Evolutionary conservation across 768 basidiomycete genomes (phyloP).

Genomic region (Naganishia kalamii): DNA sequence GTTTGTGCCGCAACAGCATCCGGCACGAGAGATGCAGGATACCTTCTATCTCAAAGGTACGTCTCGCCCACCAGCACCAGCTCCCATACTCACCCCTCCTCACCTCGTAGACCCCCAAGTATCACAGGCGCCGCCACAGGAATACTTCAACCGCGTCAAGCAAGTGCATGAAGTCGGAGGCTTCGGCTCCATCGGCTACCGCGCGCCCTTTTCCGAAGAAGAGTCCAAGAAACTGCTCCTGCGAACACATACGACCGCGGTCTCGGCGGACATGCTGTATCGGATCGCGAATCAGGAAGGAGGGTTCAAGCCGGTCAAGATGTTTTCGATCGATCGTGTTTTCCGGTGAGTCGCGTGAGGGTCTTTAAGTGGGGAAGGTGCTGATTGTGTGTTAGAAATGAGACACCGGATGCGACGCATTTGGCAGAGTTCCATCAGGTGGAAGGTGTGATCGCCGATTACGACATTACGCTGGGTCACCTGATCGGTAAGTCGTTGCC

Average conservation of each 20-base stretch:
- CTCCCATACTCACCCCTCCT: not conserved
- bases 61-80: conserved; percentile 13
- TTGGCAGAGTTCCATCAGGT: conserved; percentile 99
- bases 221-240: conserved; percentile 88
- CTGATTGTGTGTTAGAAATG: conserved; percentile 57
- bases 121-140: conserved; percentile 66
- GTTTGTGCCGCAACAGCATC: conserved; percentile 98
- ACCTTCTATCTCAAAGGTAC: conserved; percentile 94
- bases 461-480: conserved; percentile 83
- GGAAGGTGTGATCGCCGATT: conserved; percentile 97
- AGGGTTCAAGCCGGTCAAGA: conserved; percentile 82
- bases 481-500: conserved; percentile 65
- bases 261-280: conserved; percentile 88
- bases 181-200: conserved; percentile 90
- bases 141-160: conserved; percentile 79
- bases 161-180: conserved; percentile 72
- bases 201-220: conserved; percentile 87
- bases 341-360: conserved; percentile 53
- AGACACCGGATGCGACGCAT: conserved; percentile 97
- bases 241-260: conserved; percentile 93
- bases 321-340: conserved; percentile 96
- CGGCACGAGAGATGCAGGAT: conserved; percentile 93
- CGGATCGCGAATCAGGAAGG: conserved; percentile 72
- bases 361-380: not conserved
- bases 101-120: conserved; percentile 52